phyloP scores from a whole-genome alignment of 148 eudicot genomes.

The Rhododendron williamsianum region DNA sequence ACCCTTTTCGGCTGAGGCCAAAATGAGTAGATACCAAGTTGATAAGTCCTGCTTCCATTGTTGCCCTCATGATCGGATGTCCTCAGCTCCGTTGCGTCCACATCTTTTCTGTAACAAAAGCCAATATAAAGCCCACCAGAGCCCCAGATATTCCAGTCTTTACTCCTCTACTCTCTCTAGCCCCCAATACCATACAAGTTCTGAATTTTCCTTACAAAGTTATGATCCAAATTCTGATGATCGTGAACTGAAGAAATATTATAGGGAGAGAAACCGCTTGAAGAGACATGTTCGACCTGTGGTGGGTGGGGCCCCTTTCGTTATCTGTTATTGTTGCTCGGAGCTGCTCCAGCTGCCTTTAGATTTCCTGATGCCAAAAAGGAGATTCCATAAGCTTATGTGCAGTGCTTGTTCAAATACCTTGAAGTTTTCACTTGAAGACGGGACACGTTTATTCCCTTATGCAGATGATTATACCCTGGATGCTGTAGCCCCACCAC shows the following conservation, averaged over 20 bases:
- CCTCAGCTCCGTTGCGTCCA: conserved; percentile 48
- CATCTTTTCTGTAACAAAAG: conserved; percentile 23
- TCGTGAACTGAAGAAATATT: conserved; percentile 25
- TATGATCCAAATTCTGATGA: conserved; percentile 33
- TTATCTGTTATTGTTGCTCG: conserved; percentile 55
- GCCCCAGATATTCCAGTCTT: conserved; percentile 23
- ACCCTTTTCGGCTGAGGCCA: conserved; percentile 56
- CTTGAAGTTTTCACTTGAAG: conserved; percentile 46
- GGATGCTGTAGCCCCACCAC: conserved; percentile 34
- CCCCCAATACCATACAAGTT: conserved; percentile 29
- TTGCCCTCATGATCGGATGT: conserved; percentile 37
- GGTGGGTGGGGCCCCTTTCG: conserved; percentile 67
- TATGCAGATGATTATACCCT: conserved; percentile 8
- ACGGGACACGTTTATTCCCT: conserved; percentile 38
- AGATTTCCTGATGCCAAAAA: conserved; percentile 51
- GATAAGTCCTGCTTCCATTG: conserved; percentile 34
- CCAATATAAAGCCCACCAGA: conserved; percentile 19
- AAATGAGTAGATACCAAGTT: conserved; percentile 25
- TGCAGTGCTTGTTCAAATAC: conserved; percentile 56
- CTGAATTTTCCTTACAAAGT: conserved; percentile 32
- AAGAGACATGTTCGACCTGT: conserved; percentile 50
- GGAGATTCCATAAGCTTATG: conserved; percentile 47
- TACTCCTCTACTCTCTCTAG: conserved; percentile 27
- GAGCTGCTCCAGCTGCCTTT: conserved; percentile 55
- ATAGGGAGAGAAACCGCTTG: conserved; percentile 41